These are phyloP conservation scores for Lactarius quietus DNA, from an alignment of 768 basidiomycete genomes.

Conservation along the genomic window DNA sequence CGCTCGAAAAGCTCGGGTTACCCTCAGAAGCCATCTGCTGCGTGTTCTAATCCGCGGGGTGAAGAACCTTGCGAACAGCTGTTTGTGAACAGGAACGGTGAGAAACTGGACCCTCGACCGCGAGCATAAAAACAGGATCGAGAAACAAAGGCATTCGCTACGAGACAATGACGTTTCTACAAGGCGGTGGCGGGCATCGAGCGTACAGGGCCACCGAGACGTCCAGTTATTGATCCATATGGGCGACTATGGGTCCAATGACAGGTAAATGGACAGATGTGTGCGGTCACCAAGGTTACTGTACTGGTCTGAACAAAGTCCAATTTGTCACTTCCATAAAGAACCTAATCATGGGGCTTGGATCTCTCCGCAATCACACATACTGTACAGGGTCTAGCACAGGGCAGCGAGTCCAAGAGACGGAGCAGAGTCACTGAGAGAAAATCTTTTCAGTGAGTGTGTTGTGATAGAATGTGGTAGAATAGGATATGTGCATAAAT, in stretches of 20 bases:
- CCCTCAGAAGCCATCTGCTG: neutral
- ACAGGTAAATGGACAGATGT: too few relatives aligned
- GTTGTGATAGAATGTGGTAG: too few relatives aligned
- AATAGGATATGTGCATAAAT: neutral
- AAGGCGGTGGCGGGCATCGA: neutral
- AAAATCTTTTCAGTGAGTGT: neutral
- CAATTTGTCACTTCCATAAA: neutral
- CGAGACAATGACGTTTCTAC: neutral
- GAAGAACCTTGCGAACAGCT: neutral
- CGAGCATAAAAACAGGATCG: slow-evolving; percentile 1
- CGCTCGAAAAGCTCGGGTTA: neutral
- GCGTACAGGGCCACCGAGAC: slow-evolving; percentile 1
- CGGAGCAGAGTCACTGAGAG: neutral
- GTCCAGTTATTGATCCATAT: slow-evolving; percentile 3
- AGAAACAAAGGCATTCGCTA: slow-evolving; percentile 2
- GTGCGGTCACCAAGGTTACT: slow-evolving; percentile 1
- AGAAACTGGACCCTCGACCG: neutral
- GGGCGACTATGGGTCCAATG: slow-evolving; percentile 2
- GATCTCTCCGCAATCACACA: neutral
- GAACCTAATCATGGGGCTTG: neutral
- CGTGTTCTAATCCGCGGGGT: neutral
- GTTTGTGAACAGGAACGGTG: neutral
- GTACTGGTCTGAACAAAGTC: slow-evolving; percentile 4
- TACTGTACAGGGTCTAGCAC: neutral
- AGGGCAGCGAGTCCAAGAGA: neutral